These are phyloP conservation scores for Paramecium pentaurelia DNA, from an alignment of 73 alveolate genomes.

Conservation along the genomic window DNA sequence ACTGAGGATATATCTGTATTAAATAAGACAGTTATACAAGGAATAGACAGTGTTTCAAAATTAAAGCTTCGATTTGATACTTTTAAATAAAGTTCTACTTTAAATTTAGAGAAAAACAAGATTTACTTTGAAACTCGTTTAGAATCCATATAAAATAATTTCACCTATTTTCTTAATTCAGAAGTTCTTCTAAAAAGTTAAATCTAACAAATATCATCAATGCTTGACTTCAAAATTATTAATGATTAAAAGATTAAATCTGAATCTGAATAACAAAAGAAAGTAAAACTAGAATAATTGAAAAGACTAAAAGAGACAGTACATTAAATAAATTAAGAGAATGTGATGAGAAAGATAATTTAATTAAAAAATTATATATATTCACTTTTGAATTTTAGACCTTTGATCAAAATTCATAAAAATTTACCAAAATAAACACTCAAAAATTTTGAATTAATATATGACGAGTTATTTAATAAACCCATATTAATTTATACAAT, in stretches of 20 bases:
- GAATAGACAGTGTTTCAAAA: neutral
- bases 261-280: neutral
- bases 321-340: neutral
- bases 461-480: neutral
- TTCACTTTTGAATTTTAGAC: neutral
- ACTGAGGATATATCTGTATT: neutral
- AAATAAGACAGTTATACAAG: neutral
- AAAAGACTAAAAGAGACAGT: neutral
- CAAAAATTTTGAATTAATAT: neutral
- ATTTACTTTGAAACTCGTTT: neutral
- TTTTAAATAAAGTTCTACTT: neutral
- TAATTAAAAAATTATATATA: neutral
- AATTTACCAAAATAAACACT: neutral
- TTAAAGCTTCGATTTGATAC: neutral
- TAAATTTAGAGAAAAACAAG: neutral
- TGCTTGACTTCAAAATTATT: neutral
- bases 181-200: neutral
- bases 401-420: neutral
- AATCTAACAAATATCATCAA: neutral
- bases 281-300: neutral
- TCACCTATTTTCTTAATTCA: neutral
- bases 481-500: neutral
- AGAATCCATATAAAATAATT: neutral
- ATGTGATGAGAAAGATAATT: neutral
- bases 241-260: neutral